A percentile compares a stretch with the other conserved stretches of the same genome.
Conservation (phyloP, 2,329 filamentous ascomycete genomes). For the Periconia macrospinosa region DNA sequence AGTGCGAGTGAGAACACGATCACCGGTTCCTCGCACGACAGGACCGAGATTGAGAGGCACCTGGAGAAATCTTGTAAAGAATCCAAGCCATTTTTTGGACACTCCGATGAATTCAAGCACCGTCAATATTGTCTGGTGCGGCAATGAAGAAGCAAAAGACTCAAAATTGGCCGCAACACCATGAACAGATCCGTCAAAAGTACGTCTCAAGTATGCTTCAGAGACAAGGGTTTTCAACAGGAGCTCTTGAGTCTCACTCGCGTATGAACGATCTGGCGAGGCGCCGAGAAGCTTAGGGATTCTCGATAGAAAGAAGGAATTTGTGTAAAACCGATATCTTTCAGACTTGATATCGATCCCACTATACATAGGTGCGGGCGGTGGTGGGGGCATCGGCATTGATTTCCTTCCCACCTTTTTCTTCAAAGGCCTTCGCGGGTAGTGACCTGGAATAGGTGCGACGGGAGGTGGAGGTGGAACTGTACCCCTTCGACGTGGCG, state of each 20-base stretch:
- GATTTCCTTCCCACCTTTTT: background rate
- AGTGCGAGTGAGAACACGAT: constrained; percentile 18
- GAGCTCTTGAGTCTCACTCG: constrained; percentile 18
- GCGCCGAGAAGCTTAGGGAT: constrained; percentile 18
- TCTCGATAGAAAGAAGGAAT: constrained; percentile 28
- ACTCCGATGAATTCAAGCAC: constrained; percentile 64
- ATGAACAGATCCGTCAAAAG: constrained; percentile 17
- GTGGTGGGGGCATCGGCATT: constrained; percentile 6
- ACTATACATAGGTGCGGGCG: background rate
- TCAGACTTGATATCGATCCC: constrained; percentile 11
- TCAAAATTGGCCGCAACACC: constrained; percentile 31
- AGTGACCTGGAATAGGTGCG: background rate
- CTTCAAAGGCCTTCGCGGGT: background rate
- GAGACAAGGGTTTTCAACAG: constrained; percentile 29
- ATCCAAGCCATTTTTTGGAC: constrained; percentile 57
- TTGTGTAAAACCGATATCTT: constrained; percentile 16
- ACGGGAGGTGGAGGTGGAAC: constrained; percentile 2
- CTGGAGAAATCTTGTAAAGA: constrained; percentile 58
- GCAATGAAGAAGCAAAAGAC: constrained; percentile 60
- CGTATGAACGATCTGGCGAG: constrained; percentile 4
- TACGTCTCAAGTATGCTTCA: constrained; percentile 22
- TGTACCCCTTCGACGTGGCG: background rate
- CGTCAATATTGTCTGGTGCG: constrained; percentile 62
- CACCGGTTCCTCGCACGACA: constrained; percentile 17
- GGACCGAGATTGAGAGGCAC: constrained; percentile 28